phyloP scores from a whole-genome alignment of 2,329 filamentous ascomycete genomes.

The Alternaria alternata region DNA sequence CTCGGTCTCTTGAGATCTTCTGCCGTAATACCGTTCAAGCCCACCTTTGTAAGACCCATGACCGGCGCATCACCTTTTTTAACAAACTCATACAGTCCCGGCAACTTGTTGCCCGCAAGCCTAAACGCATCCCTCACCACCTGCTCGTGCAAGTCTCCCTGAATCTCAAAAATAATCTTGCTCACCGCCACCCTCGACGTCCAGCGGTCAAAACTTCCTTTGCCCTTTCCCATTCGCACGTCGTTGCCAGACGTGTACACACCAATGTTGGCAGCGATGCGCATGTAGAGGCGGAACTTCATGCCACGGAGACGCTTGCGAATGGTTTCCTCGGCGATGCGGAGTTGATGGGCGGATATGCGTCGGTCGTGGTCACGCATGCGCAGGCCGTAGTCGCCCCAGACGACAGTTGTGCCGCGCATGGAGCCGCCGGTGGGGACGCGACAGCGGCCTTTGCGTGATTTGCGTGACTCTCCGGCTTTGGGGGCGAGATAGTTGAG shows the following conservation, averaged over 20 bases:
- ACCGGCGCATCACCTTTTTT: conserved; percentile 89
- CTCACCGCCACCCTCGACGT: conserved; percentile 88
- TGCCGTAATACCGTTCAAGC: conserved; percentile 75
- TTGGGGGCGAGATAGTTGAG: conserved; percentile 84
- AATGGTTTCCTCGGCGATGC: conserved; percentile 93
- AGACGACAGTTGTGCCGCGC: conserved; percentile 93
- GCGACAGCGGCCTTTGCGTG: conserved; percentile 83
- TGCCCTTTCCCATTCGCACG: conserved; percentile 98
- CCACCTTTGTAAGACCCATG: conserved; percentile 91
- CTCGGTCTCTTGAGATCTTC: conserved; percentile 84
- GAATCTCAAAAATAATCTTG: conserved; percentile 90
- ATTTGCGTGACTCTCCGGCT: conserved; percentile 83
- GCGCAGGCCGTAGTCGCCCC: conserved; percentile 94
- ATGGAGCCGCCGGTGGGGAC: conserved; percentile 90
- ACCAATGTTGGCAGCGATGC: conserved; percentile 89
- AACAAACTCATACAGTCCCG: conserved; percentile 91
- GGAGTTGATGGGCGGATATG: conserved; percentile 85
- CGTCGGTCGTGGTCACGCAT: conserved; percentile 94
- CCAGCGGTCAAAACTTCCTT: conserved; percentile 97
- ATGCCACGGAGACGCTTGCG: conserved; percentile 86
- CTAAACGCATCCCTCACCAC: conserved; percentile 92
- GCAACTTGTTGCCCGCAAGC: conserved; percentile 92
- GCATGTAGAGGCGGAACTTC: conserved; percentile 91
- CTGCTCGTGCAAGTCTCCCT: conserved; percentile 92
- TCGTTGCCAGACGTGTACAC: conserved; percentile 97